Conservation (phyloP, 164 flowering plant species). For the Tetrastigma voinierianum region DNA sequence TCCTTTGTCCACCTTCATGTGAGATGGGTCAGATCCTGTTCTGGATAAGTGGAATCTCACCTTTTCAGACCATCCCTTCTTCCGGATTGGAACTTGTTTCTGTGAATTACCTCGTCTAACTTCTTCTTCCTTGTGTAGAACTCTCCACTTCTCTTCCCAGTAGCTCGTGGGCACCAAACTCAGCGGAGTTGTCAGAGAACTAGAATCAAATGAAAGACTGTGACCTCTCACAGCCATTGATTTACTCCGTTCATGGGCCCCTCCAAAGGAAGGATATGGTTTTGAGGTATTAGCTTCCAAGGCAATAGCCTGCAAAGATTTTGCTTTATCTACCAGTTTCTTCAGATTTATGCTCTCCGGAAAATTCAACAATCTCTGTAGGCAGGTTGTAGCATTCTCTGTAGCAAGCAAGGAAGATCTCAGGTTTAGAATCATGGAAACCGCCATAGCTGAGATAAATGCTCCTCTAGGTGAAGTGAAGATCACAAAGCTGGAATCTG, state of each 20-base stretch:
- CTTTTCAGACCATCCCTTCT: constrained; percentile 58
- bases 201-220: constrained; percentile 45
- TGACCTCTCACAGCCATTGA: constrained; percentile 34
- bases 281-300: constrained; percentile 38
- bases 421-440: constrained; percentile 81
- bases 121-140: constrained; percentile 58
- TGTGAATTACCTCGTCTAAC: constrained; percentile 22
- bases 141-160: constrained; percentile 87
- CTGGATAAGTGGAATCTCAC: constrained; percentile 47
- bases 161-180: constrained; percentile 59
- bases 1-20: constrained; percentile 26
- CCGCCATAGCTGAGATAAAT: constrained; percentile 76
- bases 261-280: constrained; percentile 20
- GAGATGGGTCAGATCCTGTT: constrained; percentile 72
- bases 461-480: constrained; percentile 73
- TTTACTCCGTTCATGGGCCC: constrained; percentile 25
- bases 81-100: constrained; percentile 30
- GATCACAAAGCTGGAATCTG: constrained; percentile 30
- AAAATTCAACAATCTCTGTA: constrained; percentile 76
- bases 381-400: constrained; percentile 83
- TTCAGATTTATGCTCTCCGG: constrained; percentile 59
- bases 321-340: constrained; percentile 71
- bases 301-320: constrained; percentile 68
- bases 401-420: constrained; percentile 90
- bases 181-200: constrained; percentile 39